These are phyloP conservation scores for Elsinoe fawcettii DNA, from an alignment of 2,329 filamentous ascomycete genomes.

Conservation along the genomic window DNA sequence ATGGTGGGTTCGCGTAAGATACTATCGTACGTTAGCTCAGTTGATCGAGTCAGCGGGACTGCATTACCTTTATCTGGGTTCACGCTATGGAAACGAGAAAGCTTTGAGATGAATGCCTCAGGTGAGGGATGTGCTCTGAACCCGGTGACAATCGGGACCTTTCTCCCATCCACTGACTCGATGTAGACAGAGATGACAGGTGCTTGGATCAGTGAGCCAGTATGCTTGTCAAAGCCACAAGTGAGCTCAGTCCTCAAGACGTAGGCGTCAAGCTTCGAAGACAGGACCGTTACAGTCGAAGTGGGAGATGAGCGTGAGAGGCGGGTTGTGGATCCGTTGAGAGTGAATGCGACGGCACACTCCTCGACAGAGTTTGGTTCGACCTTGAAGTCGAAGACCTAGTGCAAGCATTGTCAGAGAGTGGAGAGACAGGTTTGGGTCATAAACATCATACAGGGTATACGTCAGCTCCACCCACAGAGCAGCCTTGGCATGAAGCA, in stretches of 20 bases:
- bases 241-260: neutral
- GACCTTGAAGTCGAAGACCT: constrained; percentile 15
- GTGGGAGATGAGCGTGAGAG: neutral
- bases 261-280: neutral
- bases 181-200: constrained; percentile 3
- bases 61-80: neutral
- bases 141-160: neutral
- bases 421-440: neutral
- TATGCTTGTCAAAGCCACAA: neutral
- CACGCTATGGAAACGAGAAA: constrained; percentile 13
- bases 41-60: neutral
- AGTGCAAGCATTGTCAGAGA: constrained; percentile 9
- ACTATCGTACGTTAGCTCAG: neutral
- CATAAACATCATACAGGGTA: constrained; percentile 17
- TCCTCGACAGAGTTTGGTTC: constrained; percentile 12
- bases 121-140: neutral
- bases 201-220: neutral
- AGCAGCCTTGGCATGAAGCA: constrained; percentile 17
- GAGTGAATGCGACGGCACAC: constrained; percentile 11
- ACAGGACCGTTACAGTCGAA: neutral
- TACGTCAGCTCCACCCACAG: constrained; percentile 19
- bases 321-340: constrained; percentile 13
- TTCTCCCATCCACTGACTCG: neutral
- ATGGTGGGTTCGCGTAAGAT: neutral
- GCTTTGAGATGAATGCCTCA: constrained; percentile 13